A percentile compares a stretch with the other conserved stretches of the same genome.
These are phyloP conservation scores for Penicillium bialowiezense DNA, from an alignment of 495 filamentous ascomycete species.

Conservation along the genomic window DNA sequence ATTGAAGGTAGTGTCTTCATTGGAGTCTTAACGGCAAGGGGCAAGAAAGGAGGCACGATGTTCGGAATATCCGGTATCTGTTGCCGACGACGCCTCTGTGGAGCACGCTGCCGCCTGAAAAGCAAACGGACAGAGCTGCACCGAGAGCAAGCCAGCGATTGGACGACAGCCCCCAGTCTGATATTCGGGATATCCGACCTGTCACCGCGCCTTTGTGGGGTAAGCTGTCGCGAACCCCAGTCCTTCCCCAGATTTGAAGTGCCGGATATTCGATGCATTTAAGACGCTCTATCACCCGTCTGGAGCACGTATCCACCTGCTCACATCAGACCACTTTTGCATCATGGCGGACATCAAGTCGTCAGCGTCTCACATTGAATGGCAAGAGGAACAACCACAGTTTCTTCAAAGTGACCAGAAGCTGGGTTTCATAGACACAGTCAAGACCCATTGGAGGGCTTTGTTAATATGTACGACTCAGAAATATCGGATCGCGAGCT, in stretches of 20 bases:
- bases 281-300: not conserved
- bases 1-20: too few species aligned
- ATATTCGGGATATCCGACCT: conserved; percentile 7
- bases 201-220: conserved; percentile 5
- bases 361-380: conserved; percentile 7
- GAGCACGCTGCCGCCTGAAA: too few species aligned
- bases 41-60: too few species aligned
- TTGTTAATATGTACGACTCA: conserved; percentile 4
- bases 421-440: not conserved
- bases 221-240: not conserved
- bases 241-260: conserved; percentile 8
- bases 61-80: too few species aligned
- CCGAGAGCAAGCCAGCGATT: not conserved
- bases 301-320: not conserved
- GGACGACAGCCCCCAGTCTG: not conserved
- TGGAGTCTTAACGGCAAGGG: too few species aligned
- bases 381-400: conserved; percentile 1
- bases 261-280: not conserved
- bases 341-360: conserved; percentile 6
- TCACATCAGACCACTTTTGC: not conserved
- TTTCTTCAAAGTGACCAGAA: conserved; percentile 7
- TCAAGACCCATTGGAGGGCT: conserved; percentile 1
- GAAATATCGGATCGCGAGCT: not conserved
- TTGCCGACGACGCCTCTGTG: too few species aligned
- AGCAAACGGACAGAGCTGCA: too few species aligned